Conservation (phyloP, 352 stramenopile species). For the Pythium volutum region DNA sequence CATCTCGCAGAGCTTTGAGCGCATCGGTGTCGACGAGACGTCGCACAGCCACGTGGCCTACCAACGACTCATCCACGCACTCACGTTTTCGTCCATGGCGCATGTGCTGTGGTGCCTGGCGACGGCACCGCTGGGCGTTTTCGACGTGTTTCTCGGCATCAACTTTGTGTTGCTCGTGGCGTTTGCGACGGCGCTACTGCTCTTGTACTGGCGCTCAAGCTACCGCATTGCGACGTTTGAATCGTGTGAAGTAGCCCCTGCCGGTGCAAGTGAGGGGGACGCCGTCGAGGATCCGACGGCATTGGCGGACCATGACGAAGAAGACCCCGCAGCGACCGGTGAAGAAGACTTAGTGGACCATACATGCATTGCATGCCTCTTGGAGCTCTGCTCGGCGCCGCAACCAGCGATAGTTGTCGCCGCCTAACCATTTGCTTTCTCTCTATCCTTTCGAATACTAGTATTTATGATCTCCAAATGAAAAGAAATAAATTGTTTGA, state of each 20-base stretch:
- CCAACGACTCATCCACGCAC: slow-evolving; percentile 40
- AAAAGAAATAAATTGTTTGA: neutral
- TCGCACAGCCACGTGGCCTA: slow-evolving; percentile 36
- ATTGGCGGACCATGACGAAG: no score
- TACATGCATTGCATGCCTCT: slow-evolving; percentile 14
- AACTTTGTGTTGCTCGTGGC: slow-evolving; percentile 34
- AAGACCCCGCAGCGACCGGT: neutral
- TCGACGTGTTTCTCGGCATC: slow-evolving; percentile 24
- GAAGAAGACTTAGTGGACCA: neutral
- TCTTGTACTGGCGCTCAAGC: slow-evolving; percentile 44
- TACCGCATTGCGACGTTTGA: slow-evolving; percentile 31
- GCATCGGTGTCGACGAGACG: slow-evolving; percentile 29
- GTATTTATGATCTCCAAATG: slow-evolving; percentile 7
- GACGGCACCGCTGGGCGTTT: slow-evolving; percentile 11
- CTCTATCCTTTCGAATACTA: neutral
- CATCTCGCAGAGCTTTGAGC: slow-evolving; percentile 33
- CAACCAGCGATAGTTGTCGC: neutral
- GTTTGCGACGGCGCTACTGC: slow-evolving; percentile 20
- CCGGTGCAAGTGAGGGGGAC: neutral
- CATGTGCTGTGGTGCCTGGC: slow-evolving; percentile 38
- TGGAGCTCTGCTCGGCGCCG: slow-evolving; percentile 7
- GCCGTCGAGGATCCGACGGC: no score
- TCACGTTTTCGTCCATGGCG: slow-evolving; percentile 38
- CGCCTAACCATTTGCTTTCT: neutral
- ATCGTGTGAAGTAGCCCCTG: neutral